Base-by-base conservation (phyloP, 1,284 basidiomycete genomes). In the Apiotrichum gracile region DNA sequence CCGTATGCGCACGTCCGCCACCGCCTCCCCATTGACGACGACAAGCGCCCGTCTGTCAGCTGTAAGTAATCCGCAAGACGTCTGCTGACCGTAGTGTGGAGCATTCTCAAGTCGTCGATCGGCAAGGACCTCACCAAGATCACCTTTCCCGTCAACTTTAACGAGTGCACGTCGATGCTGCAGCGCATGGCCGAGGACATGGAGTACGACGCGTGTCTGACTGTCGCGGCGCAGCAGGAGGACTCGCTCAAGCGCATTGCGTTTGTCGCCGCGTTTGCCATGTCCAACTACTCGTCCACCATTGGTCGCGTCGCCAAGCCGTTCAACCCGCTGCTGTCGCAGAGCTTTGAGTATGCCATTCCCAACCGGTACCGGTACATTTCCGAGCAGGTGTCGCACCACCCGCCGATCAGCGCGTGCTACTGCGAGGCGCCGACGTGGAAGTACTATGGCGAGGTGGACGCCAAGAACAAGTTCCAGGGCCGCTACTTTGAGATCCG, bases 91-190 rank as follows among this genome's bases (percentile, higher is more conserved):
- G 17, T 34, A 70, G 66, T 98, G 43, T 98, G 94, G 94, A 85
- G 85, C 31, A 93, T 97, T 55, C 78, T 98, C 77, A 98, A 97
- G 78, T 86, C 89, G 61, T 90, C 87, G 60, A 96, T 98, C 56
- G 94, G 94, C 60, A 97, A 97, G 78, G 93, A 97, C 72, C 77
- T 97, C 66, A 97, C 93, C 39, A 94, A 84, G 80, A 97, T 97
- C 60, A 74, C 72, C 3, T 96, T 97, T 76, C 93, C 93, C 1
- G 92, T 97, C 47, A 90, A 86, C 74, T 97, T 97, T 76, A 98
- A 97, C 74, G 91, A 94, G 66, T 90, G 89, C 35, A 93, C 90
- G 41, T 93, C 90, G 63, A 97, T 98, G 94, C 74, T 97, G n/a
- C 79, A 83, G 67, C 71, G 81, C 40, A 82, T 82, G 72, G 86